phyloP scores from a whole-genome alignment of 768 basidiomycete species.

The Mycena pura region DNA sequence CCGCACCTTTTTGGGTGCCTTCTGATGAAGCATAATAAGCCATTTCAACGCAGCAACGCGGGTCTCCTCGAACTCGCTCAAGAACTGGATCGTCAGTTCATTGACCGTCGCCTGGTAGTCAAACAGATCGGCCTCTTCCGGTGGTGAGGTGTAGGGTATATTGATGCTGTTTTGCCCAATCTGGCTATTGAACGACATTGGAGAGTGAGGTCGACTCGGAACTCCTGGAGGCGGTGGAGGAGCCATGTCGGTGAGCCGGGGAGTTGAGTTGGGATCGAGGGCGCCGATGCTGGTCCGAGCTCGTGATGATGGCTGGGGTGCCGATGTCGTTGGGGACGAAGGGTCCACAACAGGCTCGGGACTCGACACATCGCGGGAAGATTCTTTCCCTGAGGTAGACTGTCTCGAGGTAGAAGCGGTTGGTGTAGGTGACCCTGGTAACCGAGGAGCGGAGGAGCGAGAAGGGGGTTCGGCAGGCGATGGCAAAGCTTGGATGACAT shows the following conservation, averaged over 20 bases:
- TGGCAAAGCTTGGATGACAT: conserved; percentile 87
- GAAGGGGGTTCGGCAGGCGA: conserved; percentile 62
- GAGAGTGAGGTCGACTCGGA: conserved; percentile 70
- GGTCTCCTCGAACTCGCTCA: conserved; percentile 97
- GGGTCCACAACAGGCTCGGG: conserved; percentile 51
- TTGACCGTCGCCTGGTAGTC: conserved; percentile 94
- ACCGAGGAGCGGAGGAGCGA: conserved; percentile 40
- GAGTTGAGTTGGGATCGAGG: conserved; percentile 29
- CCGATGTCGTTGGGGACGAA: conserved; percentile 31
- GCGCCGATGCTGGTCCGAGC: conserved; percentile 16
- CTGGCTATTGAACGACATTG: conserved; percentile 54
- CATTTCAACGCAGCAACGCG: conserved; percentile 95
- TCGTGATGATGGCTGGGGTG: conserved; percentile 33
- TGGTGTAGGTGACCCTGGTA: conserved; percentile 65
- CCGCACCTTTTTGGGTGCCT: conserved; percentile 90
- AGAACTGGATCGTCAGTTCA: conserved; percentile 89
- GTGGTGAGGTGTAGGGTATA: conserved; percentile 33
- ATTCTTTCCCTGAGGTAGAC: conserved; percentile 49
- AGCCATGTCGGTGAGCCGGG: conserved; percentile 40
- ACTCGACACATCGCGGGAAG: conserved; percentile 54
- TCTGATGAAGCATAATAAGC: conserved; percentile 98
- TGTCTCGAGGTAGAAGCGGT: conserved; percentile 56
- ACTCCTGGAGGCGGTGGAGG: conserved; percentile 29
- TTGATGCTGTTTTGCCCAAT: conserved; percentile 41
- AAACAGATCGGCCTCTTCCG: conserved; percentile 74